phyloP scores from a whole-genome alignment of 2,329 filamentous ascomycete genomes.

The Gaeumannomyces tritici region DNA sequence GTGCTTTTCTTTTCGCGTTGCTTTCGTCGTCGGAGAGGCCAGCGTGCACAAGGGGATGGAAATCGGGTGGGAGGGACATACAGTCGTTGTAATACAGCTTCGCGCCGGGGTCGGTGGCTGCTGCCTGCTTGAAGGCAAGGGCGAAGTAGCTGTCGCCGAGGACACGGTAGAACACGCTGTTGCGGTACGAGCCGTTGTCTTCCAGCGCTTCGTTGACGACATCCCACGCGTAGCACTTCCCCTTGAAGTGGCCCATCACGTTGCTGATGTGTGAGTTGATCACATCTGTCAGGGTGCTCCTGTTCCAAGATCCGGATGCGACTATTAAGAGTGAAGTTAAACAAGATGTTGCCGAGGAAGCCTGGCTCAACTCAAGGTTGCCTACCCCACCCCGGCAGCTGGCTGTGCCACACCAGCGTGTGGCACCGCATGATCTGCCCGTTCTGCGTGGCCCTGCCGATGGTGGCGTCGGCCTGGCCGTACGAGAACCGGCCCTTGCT shows the following conservation, averaged over 20 bases:
- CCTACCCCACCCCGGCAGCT: constrained; percentile 34
- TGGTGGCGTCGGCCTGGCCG: constrained; percentile 33
- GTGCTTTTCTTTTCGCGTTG: neutral
- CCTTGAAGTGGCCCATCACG: constrained; percentile 32
- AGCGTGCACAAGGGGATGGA: too few species aligned
- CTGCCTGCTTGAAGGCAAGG: constrained; percentile 34
- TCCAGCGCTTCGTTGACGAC: constrained; percentile 44
- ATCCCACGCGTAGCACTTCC: constrained; percentile 41
- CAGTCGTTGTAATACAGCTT: constrained; percentile 47
- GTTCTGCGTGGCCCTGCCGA: constrained; percentile 20
- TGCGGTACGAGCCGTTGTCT: constrained; percentile 34
- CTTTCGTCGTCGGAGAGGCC: too few species aligned
- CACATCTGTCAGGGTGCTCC: constrained; percentile 36
- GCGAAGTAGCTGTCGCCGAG: constrained; percentile 37
- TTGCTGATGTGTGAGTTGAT: constrained; percentile 42
- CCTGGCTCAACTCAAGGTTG: too few species aligned
- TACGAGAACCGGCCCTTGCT: constrained; percentile 40
- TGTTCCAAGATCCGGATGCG: constrained; percentile 32
- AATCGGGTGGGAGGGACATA: too few species aligned
- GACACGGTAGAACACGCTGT: constrained; percentile 31
- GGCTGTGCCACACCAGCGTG: constrained; percentile 33
- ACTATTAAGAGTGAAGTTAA: neutral
- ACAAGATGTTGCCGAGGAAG: neutral
- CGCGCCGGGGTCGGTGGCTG: constrained; percentile 27
- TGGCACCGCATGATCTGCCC: constrained; percentile 43